Evolutionary conservation across 441 rosid species (phyloP), one percentile per base, ranked within the genome.

Genomic region (Syzygium syzygioides): DNA sequence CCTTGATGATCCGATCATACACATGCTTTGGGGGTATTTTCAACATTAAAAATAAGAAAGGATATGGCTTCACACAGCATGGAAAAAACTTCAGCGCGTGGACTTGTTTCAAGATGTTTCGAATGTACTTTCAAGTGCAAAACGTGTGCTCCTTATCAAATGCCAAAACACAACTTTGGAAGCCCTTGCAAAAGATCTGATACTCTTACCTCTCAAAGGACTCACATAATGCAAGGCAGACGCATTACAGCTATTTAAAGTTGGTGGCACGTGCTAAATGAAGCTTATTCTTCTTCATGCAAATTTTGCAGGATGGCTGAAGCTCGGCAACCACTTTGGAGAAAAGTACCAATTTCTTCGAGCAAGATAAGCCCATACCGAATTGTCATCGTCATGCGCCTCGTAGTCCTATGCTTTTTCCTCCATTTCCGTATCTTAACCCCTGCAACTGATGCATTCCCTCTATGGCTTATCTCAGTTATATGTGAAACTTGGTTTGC

Each of bases 281-380:
- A 55, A 34, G 87, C 48, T 59, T 55, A 9, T 32, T 85, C 64
- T 56, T 85, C 52, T 37, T 55, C 41, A 12, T 23, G 50, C 45
- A 6, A 55, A 56, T 59, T 41, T 34, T 90, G 90, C 95, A 96
- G 99, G 57, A 94, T 93, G 92, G 99, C 97, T 50, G 99, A 97
- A 89, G 98, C 98, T 88, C 94, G 99, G 89, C 98, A 97, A 90
- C 99, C 99, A 34, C 92, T 97, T 4, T 96, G 96, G 96, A 90
- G 98, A 79, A 97, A 97, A 93, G 91, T 96, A 11, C 98, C 97
- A 7, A 94, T 97, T 79, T 76, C 98, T 10, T 97, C 99, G 0
- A 96, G 99, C 96, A 91, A 93, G 91, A 95, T 97, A 91, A 97
- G 91, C 88, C 99, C 99, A 10, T 97, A 97, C 87, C 92, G 98